A percentile compares a stretch with the other conserved stretches of the same genome.
These are phyloP conservation scores for Cercophora scortea DNA, from an alignment of 495 filamentous ascomycete species.

Conservation along the genomic window DNA sequence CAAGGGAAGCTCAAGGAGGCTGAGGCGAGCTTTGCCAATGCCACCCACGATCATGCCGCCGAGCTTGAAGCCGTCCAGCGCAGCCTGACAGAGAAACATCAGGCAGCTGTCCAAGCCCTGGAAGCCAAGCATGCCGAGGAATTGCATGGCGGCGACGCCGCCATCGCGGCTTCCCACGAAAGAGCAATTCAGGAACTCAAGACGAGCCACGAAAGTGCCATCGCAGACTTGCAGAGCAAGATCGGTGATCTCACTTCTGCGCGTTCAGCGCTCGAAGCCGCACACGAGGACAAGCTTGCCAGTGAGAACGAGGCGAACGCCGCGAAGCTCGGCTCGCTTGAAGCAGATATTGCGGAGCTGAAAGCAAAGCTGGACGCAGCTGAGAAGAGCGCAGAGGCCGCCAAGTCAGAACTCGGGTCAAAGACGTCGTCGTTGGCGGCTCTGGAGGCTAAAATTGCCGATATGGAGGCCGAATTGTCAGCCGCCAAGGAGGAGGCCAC, in stretches of 20 bases:
- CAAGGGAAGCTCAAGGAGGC: constrained; percentile 26
- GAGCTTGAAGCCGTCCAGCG: constrained; percentile 32
- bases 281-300: constrained; percentile 22
- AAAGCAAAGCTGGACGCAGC: constrained; percentile 27
- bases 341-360: constrained; percentile 35
- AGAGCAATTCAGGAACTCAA: constrained; percentile 33
- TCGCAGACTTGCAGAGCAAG: constrained; percentile 36
- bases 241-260: constrained; percentile 32
- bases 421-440: constrained; percentile 23
- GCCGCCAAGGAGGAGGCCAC: constrained; percentile 31
- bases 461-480: constrained; percentile 27
- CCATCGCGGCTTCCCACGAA: constrained; percentile 23
- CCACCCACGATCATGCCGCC: constrained; percentile 30
- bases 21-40: constrained; percentile 22
- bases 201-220: constrained; percentile 26
- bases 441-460: constrained; percentile 27
- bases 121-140: constrained; percentile 35
- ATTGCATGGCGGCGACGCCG: constrained; percentile 26
- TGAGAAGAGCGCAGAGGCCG: constrained; percentile 25
- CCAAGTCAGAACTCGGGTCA: constrained; percentile 30
- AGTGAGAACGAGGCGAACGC: constrained; percentile 21
- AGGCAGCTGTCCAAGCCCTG: constrained; percentile 29
- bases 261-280: constrained; percentile 15
- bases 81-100: constrained; percentile 33
- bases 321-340: constrained; percentile 29